Percentiles rank a stretch among this genome's conserved stretches.
These are phyloP conservation scores for Nidularia sp. DNA, from an alignment of 768 basidiomycete species.

Conservation along the genomic window DNA sequence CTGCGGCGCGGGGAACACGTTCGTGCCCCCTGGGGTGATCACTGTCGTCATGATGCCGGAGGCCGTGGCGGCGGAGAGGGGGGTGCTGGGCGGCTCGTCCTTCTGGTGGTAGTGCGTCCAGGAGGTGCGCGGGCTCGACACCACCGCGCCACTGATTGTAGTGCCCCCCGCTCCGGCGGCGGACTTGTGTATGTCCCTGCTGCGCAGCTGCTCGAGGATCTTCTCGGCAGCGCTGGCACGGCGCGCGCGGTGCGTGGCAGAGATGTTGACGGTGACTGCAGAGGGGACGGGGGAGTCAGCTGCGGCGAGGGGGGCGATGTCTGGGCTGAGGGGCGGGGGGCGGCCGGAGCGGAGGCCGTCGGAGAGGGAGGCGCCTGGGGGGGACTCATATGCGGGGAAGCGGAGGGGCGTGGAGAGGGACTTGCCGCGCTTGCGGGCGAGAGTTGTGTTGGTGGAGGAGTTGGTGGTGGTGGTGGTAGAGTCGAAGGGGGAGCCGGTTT, in stretches of 20 bases:
- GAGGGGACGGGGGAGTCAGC: conserved; percentile 10
- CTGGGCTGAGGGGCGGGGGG: conserved; percentile 11
- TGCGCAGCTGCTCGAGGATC: conserved; percentile 61
- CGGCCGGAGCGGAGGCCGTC: conserved; percentile 12
- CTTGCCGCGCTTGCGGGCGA: conserved; percentile 32
- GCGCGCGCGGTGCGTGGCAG: conserved; percentile 37
- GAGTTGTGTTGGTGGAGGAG: conserved; percentile 10
- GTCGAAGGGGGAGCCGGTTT: not conserved
- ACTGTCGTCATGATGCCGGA: conserved; percentile 2
- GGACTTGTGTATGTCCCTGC: conserved; percentile 48
- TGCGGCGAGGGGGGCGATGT: conserved; percentile 8
- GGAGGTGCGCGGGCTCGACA: conserved; percentile 36
- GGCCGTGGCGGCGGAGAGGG: conserved; percentile 8
- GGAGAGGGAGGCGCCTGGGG: conserved; percentile 6
- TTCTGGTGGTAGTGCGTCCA: conserved; percentile 39
- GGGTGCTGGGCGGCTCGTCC: not conserved
- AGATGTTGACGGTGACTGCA: conserved; percentile 16
- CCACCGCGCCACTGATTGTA: conserved; percentile 4
- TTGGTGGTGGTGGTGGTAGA: conserved; percentile 9
- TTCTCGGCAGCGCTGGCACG: conserved; percentile 66
- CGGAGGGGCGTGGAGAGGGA: conserved; percentile 27
- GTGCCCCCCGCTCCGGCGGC: conserved; percentile 7
- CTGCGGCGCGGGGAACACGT: conserved; percentile 5
- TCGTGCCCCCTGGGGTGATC: not conserved
- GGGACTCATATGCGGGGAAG: conserved; percentile 14